A percentile compares a stretch with the other conserved stretches of the same genome.
Conservation (phyloP, 2,329 filamentous ascomycete species). For the Cercospora citrullina region DNA sequence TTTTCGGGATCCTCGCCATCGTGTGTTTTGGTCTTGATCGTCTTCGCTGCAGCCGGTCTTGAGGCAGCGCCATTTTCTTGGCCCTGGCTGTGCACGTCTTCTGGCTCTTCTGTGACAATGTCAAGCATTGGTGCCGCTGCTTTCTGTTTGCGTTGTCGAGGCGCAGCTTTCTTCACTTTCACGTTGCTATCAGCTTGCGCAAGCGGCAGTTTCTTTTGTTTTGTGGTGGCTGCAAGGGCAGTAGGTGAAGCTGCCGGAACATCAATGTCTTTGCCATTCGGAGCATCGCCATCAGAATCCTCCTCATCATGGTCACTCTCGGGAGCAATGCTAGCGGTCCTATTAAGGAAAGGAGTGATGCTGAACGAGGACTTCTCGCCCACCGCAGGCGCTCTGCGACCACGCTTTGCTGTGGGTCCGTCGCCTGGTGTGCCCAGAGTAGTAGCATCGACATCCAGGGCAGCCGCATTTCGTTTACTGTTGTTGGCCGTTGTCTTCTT, state of each 20-base stretch:
- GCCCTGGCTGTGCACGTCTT: conserved; percentile 39
- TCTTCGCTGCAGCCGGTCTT: conserved; percentile 37
- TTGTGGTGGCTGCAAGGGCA: conserved; percentile 28
- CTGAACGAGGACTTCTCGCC: conserved; percentile 92
- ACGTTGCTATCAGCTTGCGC: conserved; percentile 47
- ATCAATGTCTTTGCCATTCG: conserved; percentile 32
- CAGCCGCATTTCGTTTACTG: conserved; percentile 46
- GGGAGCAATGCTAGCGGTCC: conserved; percentile 61
- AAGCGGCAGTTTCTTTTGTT: conserved; percentile 45
- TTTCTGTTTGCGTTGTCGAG: conserved; percentile 42
- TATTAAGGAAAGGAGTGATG: conserved; percentile 89
- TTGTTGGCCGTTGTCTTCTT: conserved; percentile 39
- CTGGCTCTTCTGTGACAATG: conserved; percentile 46
- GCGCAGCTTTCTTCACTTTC: conserved; percentile 43
- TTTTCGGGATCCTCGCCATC: conserved; percentile 33
- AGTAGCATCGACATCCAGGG: conserved; percentile 50
- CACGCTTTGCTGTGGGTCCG: conserved; percentile 49
- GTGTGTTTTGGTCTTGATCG: conserved; percentile 42
- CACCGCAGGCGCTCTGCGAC: conserved; percentile 55
- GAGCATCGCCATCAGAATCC: conserved; percentile 25
- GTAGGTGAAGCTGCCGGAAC: conserved; percentile 31
- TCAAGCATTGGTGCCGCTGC: conserved; percentile 42
- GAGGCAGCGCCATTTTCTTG: conserved; percentile 40
- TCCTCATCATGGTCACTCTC: conserved; percentile 41
- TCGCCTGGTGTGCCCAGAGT: conserved; percentile 53